A percentile compares a stretch with the other conserved stretches of the same genome.
Conservation (phyloP, 148 eudicot species). For the Diospyros lotus region DNA sequence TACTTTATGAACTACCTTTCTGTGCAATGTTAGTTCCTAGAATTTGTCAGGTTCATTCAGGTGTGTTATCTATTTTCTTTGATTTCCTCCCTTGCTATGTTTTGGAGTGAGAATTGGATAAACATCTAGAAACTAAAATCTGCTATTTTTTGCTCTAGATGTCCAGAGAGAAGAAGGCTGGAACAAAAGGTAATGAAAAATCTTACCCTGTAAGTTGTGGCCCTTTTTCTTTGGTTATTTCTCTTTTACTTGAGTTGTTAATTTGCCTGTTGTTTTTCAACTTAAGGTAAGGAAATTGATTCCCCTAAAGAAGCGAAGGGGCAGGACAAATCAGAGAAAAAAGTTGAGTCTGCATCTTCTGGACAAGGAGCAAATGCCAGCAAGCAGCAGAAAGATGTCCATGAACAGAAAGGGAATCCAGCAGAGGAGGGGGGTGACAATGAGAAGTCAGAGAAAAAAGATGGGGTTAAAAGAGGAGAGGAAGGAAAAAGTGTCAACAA, state of each 20-base stretch:
- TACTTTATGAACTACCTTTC: not conserved
- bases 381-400: constrained; percentile 35
- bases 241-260: not conserved
- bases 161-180: constrained; percentile 53
- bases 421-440: constrained; percentile 28
- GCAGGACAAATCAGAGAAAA: constrained; percentile 36
- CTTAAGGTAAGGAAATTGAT: constrained; percentile 37
- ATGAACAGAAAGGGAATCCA: constrained; percentile 20
- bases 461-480: constrained; percentile 21
- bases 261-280: not conserved
- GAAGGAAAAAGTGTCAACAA: constrained; percentile 34
- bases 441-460: constrained; percentile 30
- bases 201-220: not conserved
- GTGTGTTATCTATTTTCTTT: not conserved
- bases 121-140: not conserved
- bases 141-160: constrained; percentile 31
- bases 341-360: constrained; percentile 28
- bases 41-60: not conserved
- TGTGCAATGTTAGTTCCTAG: not conserved
- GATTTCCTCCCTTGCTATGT: constrained; percentile 1
- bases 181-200: constrained; percentile 46
- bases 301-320: constrained; percentile 41
- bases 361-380: constrained; percentile 22
- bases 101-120: not conserved
- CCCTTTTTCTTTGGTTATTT: not conserved